phyloP scores from a whole-genome alignment of 805 yeast species.

The Candida coleopterorum region DNA sequence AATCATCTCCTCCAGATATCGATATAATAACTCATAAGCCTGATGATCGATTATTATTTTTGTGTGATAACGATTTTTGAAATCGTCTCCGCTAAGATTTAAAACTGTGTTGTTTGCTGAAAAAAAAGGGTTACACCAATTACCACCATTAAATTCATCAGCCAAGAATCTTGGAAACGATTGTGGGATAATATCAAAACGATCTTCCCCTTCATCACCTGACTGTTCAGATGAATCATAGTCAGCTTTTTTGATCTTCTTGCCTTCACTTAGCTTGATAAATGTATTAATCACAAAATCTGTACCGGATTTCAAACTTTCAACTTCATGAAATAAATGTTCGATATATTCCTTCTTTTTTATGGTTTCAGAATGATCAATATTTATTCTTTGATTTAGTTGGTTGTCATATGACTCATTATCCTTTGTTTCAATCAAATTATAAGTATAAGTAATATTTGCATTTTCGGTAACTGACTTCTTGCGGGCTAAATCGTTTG shows the following conservation, averaged over 20 bases:
- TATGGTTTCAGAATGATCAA: not conserved
- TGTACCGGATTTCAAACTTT: constrained; percentile 29
- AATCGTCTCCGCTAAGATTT: constrained; percentile 40
- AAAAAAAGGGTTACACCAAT: constrained; percentile 69
- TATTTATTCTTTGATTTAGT: no score
- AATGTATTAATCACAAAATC: constrained; percentile 25
- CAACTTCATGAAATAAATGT: constrained; percentile 37
- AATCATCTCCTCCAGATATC: constrained; percentile 33
- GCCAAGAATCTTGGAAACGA: constrained; percentile 64
- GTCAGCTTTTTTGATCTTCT: constrained; percentile 26
- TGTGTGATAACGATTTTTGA: constrained; percentile 36
- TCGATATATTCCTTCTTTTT: constrained; percentile 21
- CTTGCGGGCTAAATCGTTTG: constrained; percentile 14
- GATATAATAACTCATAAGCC: constrained; percentile 35
- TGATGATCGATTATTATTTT: constrained; percentile 49
- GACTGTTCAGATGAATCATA: constrained; percentile 36
- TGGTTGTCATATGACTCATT: not conserved
- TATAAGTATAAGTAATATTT: constrained; percentile 12
- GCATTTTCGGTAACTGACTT: not conserved
- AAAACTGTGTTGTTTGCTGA: constrained; percentile 31
- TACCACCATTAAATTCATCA: constrained; percentile 71
- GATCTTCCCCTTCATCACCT: constrained; percentile 30
- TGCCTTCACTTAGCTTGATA: constrained; percentile 28
- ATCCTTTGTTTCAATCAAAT: constrained; percentile 17
- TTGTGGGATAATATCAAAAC: constrained; percentile 50